A percentile compares a stretch with the other conserved stretches of the same genome.
These are phyloP conservation scores for Juglanconis oblonga DNA, from an alignment of 2,329 filamentous ascomycete species.

Conservation along the genomic window DNA sequence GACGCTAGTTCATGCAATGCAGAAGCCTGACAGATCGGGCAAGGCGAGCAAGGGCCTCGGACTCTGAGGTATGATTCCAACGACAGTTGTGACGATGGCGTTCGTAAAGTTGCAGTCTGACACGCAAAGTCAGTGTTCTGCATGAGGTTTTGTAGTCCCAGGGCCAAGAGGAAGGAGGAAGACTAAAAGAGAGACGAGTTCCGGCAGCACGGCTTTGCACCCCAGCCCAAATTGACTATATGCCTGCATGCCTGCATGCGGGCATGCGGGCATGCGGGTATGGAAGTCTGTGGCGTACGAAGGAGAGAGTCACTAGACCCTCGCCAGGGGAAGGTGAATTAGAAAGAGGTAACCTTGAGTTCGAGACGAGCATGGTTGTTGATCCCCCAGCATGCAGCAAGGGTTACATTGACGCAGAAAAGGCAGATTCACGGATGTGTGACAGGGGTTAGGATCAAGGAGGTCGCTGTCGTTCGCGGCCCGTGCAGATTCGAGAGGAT, in stretches of 20 bases:
- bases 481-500: background rate
- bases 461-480: constrained; percentile 8
- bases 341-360: background rate
- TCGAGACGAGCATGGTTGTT: constrained; percentile 14
- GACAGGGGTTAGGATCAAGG: constrained; percentile 4
- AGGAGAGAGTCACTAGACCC: constrained; percentile 4
- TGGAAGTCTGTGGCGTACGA: constrained; percentile 9
- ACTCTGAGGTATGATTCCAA: background rate
- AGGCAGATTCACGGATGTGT: constrained; percentile 6
- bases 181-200: constrained; percentile 3
- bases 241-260: too few species aligned
- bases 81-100: constrained; percentile 5
- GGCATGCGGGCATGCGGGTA: too few species aligned
- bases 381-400: constrained; percentile 15
- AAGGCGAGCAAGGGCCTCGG: constrained; percentile 6
- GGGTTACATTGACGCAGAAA: constrained; percentile 9
- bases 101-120: constrained; percentile 3
- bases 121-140: constrained; percentile 6
- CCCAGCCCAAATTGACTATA: background rate
- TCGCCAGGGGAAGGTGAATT: background rate
- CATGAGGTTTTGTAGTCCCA: constrained; percentile 3
- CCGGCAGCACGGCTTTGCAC: constrained; percentile 8
- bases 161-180: constrained; percentile 1
- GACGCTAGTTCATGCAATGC: background rate
- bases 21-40: background rate